phyloP scores from a whole-genome alignment of 164 flowering plant species.

The Tinospora cordifolia region DNA sequence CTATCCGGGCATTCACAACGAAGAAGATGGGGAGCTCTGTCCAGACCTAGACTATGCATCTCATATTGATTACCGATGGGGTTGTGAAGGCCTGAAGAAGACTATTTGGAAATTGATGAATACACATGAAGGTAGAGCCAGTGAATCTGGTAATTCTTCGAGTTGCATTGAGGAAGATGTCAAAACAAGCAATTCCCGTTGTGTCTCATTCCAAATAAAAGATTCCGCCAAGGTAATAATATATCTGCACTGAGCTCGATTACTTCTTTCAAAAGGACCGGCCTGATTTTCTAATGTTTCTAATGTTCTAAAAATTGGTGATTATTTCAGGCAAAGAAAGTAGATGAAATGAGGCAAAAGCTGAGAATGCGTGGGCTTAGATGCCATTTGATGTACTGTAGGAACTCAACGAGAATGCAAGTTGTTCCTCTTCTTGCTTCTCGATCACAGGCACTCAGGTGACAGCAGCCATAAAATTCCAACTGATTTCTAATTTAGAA shows the following conservation, averaged over 20 bases:
- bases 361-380: conserved; percentile 91
- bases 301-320: conserved; percentile 1
- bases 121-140: conserved; percentile 32
- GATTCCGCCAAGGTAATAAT: conserved; percentile 58
- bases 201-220: conserved; percentile 59
- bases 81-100: conserved; percentile 69
- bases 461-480: conserved; percentile 1
- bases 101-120: conserved; percentile 75
- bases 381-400: conserved; percentile 89
- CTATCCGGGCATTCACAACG: conserved; percentile 59
- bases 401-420: conserved; percentile 81
- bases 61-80: conserved; percentile 93
- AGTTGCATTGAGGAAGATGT: conserved; percentile 53
- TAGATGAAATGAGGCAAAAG: conserved; percentile 90
- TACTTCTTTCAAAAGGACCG: not conserved
- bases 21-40: conserved; percentile 45
- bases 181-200: conserved; percentile 58
- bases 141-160: conserved; percentile 17
- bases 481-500: no score
- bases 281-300: not conserved
- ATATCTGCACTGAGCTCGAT: not conserved
- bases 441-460: conserved; percentile 95
- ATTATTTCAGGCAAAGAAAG: conserved; percentile 56
- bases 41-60: conserved; percentile 76
- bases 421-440: conserved; percentile 85